phyloP scores from a whole-genome alignment of 2,329 filamentous ascomycete species.

The Fusarium coicis region DNA sequence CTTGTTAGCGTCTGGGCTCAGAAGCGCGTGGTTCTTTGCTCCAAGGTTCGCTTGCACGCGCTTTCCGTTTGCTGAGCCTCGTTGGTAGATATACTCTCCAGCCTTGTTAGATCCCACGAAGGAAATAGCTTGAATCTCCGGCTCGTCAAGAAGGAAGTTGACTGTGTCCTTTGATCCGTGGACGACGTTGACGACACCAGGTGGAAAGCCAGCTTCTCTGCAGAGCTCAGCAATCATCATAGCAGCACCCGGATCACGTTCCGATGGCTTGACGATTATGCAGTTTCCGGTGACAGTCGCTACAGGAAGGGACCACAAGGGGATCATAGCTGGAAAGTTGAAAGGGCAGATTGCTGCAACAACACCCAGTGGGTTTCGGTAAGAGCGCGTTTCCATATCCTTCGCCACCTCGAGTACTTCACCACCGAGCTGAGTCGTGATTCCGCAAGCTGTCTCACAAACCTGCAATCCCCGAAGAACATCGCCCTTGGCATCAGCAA shows the following conservation, averaged over 20 bases:
- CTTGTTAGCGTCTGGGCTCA: conserved; percentile 83
- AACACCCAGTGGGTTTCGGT: conserved; percentile 79
- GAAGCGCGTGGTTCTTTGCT: conserved; percentile 84
- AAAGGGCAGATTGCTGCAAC: conserved; percentile 83
- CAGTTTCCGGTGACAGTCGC: conserved; percentile 83
- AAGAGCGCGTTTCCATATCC: conserved; percentile 85
- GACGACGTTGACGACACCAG: conserved; percentile 80
- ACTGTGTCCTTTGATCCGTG: conserved; percentile 80
- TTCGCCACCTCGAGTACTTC: conserved; percentile 83
- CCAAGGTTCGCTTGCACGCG: conserved; percentile 84
- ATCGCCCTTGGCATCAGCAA: conserved; percentile 79
- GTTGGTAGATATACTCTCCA: conserved; percentile 81
- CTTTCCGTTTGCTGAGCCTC: conserved; percentile 81
- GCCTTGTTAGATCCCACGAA: conserved; percentile 86
- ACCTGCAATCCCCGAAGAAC: conserved; percentile 80
- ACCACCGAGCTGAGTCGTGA: conserved; percentile 78
- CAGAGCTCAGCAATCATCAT: conserved; percentile 84
- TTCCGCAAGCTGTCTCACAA: conserved; percentile 78
- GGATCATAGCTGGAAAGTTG: conserved; percentile 89
- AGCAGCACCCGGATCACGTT: conserved; percentile 80
- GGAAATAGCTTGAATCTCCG: conserved; percentile 80
- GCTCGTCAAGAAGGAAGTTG: conserved; percentile 82
- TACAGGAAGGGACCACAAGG: conserved; percentile 82
- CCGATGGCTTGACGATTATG: conserved; percentile 81
- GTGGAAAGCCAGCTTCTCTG: conserved; percentile 78